These are phyloP conservation scores for Cnidoscolus chayamansa DNA, from an alignment of 441 rosid genomes.

Conservation along the genomic window DNA sequence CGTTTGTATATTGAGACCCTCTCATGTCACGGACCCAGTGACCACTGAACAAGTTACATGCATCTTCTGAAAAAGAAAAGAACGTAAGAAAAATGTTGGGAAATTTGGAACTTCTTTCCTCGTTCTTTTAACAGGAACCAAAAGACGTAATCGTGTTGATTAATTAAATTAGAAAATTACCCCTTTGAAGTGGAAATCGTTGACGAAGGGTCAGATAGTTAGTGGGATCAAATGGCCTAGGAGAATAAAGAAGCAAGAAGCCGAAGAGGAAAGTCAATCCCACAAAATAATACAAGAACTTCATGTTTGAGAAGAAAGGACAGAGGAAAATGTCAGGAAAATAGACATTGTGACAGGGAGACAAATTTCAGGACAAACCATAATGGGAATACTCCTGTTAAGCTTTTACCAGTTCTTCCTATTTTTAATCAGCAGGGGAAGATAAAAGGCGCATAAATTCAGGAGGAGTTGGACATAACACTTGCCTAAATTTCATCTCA, in stretches of 20 bases:
- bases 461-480: no score
- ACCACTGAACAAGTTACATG: slow-evolving; percentile 63
- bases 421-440: neutral
- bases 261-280: slow-evolving; percentile 14
- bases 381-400: neutral
- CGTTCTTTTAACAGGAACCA: neutral
- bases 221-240: neutral
- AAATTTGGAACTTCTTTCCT: neutral
- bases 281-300: neutral
- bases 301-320: slow-evolving; percentile 12
- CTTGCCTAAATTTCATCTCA: neutral
- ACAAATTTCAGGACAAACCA: neutral
- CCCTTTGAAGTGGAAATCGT: slow-evolving; percentile 13
- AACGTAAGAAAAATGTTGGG: neutral
- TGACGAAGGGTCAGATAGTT: slow-evolving; percentile 5
- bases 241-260: slow-evolving; percentile 14
- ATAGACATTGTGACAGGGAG: neutral
- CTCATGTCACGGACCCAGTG: slow-evolving; percentile 60
- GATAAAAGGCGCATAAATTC: no score
- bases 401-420: neutral
- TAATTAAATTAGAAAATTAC: neutral
- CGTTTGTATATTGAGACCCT: slow-evolving; percentile 56
- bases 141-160: neutral
- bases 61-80: slow-evolving; percentile 16
- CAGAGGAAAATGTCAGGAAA: neutral